phyloP scores from a whole-genome alignment of 768 basidiomycete species.

The Tephrocybe sp. region DNA sequence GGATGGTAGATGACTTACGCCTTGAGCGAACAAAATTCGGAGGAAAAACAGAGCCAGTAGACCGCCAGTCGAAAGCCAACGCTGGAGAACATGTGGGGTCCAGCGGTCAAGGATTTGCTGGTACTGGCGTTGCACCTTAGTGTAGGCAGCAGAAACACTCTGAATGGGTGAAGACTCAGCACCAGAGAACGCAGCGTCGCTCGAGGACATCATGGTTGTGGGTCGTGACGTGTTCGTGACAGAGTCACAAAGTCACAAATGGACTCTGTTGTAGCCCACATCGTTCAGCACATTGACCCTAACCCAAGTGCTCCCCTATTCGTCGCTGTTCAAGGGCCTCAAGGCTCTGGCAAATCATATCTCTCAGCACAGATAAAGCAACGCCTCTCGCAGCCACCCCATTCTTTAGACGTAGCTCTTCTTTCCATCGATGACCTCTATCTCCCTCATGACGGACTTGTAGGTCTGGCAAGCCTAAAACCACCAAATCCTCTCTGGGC shows the following conservation, averaged over 20 bases:
- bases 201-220: conserved; percentile 46
- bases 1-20: conserved; percentile 51
- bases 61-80: conserved; percentile 80
- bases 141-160: conserved; percentile 42
- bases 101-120: conserved; percentile 88
- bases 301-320: conserved; percentile 56
- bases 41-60: conserved; percentile 76
- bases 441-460: conserved; percentile 63
- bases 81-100: conserved; percentile 85
- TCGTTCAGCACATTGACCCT: conserved; percentile 27
- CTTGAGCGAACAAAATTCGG: conserved; percentile 85
- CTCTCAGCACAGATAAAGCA: conserved; percentile 57
- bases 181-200: conserved; percentile 30
- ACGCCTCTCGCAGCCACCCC: conserved; percentile 39
- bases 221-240: conserved; percentile 18
- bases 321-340: conserved; percentile 88
- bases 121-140: conserved; percentile 70
- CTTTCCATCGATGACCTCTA: conserved; percentile 88
- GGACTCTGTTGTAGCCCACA: conserved; percentile 19
- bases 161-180: conserved; percentile 46
- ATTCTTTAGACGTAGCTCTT: conserved; percentile 54
- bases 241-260: conserved; percentile 14
- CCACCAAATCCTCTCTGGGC: conserved; percentile 64
- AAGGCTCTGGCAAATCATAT: conserved; percentile 91
- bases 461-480: conserved; percentile 48